Conservation (phyloP, 768 basidiomycete genomes). For the Russula abietina region DNA sequence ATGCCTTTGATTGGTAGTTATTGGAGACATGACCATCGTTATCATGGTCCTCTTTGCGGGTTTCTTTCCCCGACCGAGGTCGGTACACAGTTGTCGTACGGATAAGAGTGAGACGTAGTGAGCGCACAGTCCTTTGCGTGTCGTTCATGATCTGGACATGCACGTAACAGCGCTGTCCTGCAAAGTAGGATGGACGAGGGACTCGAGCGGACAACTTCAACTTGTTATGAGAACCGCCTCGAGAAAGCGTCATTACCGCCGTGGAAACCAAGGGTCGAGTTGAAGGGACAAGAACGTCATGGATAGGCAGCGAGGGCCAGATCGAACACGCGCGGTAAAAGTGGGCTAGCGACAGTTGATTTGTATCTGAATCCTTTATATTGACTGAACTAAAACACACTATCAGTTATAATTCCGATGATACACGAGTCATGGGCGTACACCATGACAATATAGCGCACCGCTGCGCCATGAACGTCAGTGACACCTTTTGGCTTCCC, state of each 20-base stretch:
- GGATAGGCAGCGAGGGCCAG: slow-evolving; percentile 68
- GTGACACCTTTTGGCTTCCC: slow-evolving; percentile 56
- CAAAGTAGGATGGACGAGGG: slow-evolving; percentile 71
- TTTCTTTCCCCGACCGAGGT: slow-evolving; percentile 40
- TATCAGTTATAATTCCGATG: neutral
- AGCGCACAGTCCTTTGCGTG: slow-evolving; percentile 61
- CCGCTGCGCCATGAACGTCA: slow-evolving; percentile 48
- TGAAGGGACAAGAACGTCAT: slow-evolving; percentile 53
- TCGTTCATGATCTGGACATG: slow-evolving; percentile 61
- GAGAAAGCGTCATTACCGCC: slow-evolving; percentile 48
- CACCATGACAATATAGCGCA: slow-evolving; percentile 79
- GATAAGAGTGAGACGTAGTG: slow-evolving; percentile 53
- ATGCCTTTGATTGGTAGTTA: slow-evolving; percentile 57
- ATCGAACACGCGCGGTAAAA: slow-evolving; percentile 81
- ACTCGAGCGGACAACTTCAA: slow-evolving; percentile 61
- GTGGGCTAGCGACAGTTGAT: slow-evolving; percentile 72
- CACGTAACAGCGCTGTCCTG: slow-evolving; percentile 73
- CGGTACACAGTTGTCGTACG: slow-evolving; percentile 64
- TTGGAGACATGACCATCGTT: slow-evolving; percentile 43
- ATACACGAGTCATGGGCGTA: slow-evolving; percentile 35
- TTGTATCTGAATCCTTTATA: slow-evolving; percentile 58
- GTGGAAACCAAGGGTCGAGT: slow-evolving; percentile 53
- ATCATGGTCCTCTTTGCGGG: slow-evolving; percentile 25
- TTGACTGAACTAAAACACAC: slow-evolving; percentile 53
- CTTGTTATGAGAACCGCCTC: slow-evolving; percentile 46